phyloP scores from a whole-genome alignment of 805 yeast genomes.

The Suhomyces kilbournensis region DNA sequence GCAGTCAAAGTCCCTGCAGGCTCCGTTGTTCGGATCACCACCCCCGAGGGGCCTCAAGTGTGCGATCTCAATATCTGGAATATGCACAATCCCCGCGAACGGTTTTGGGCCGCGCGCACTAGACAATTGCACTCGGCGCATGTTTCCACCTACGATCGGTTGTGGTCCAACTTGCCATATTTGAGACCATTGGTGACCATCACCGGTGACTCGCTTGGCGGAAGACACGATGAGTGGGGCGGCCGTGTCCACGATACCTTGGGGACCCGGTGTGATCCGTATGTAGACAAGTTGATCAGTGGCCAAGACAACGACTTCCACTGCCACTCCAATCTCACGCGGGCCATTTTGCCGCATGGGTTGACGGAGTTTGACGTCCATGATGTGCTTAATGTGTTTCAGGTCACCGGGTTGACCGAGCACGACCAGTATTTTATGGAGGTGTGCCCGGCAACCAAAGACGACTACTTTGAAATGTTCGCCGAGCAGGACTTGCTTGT shows the following conservation, averaged over 20 bases:
- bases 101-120: conserved; percentile 69
- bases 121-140: conserved; percentile 64
- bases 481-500: conserved; percentile 64
- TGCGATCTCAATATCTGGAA: conserved; percentile 69
- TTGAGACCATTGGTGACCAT: conserved; percentile 63
- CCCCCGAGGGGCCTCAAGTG: conserved; percentile 71
- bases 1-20: conserved; percentile 66
- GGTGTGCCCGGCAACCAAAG: conserved; percentile 58
- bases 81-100: conserved; percentile 56
- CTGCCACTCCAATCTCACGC: conserved; percentile 61
- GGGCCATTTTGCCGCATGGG: conserved; percentile 59
- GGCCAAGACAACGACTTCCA: conserved; percentile 67
- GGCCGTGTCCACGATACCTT: conserved; percentile 63
- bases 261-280: conserved; percentile 70
- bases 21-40: conserved; percentile 54
- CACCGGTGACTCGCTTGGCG: conserved; percentile 55
- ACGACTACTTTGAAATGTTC: conserved; percentile 63
- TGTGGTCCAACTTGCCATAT: conserved; percentile 67
- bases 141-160: conserved; percentile 56
- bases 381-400: conserved; percentile 67
- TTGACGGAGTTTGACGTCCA: conserved; percentile 66
- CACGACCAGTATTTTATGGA: conserved; percentile 69
- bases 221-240: conserved; percentile 62
- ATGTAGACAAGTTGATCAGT: conserved; percentile 59
- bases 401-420: conserved; percentile 64